Evolutionary conservation across 495 filamentous ascomycete species (phyloP), one percentile per base, ranked within the genome.

Genomic region (Daldinia bambusicola): DNA sequence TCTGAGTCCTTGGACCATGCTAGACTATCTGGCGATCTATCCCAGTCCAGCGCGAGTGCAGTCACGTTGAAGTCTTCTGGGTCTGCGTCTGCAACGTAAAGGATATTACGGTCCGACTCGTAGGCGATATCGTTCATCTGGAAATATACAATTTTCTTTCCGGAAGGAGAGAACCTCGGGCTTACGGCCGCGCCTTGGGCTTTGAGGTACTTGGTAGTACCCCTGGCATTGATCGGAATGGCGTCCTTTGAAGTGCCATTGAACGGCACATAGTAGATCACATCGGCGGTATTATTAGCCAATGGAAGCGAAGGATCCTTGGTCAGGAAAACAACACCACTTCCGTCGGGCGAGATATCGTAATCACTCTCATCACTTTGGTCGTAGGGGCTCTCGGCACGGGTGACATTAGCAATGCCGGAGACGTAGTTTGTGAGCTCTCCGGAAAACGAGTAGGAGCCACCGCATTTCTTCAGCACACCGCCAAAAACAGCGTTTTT

Each of bases 71-170:
- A 77, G 62, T 75, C 61, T 16, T 75, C 66, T 26, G 59, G 16
- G 37, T 75, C 61, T 8, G 62, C 66, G 38, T 72, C 52, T 31
- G 75, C 75, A 22, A 77, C 66, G 61, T 93, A 83, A 18, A 93
- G 81, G 3, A 88, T 82, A 66, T 92, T 93, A 73, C 89, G 88
- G 77, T 93, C 92, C 6, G 89, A 89, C 78, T 94, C 92, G 75
- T 94, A 93, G 2, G 89, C 85, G 70, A 91, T 88, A 30, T 87
- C 76, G 34, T 84, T 81, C 87, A 90, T 90, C 43, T 87, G 84
- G 66, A 93, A 82, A 53, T 92, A 89, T 13, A 88, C 91, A 53
- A 90, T 84, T 14, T 83, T 80, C 65, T 85, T 85, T n/a, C 91
- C 90, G 66, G 89, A 85, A 6, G 89, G 86, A 14, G 89, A 89